Evolutionary conservation across 441 rosid genomes (phyloP), one percentile per base, ranked within the genome.

Genomic region (Aleurites moluccanus): DNA sequence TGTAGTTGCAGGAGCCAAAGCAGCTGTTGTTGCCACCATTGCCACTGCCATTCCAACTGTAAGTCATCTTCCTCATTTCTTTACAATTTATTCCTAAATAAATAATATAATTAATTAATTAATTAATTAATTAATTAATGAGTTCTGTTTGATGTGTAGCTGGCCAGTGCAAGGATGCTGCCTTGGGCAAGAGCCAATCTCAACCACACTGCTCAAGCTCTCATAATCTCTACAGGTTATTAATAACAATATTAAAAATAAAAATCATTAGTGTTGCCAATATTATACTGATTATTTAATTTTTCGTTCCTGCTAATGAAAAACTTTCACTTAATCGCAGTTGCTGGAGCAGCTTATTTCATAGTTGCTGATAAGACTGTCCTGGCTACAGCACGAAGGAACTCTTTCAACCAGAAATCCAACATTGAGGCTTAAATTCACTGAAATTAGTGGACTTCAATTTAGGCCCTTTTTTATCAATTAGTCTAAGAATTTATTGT

Each of bases 361-460:
- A 86, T 90, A 65, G 92, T 88, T 50, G 95, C 95, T 14, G 95
- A 90, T 90, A 90, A 88, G 90, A 90, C 95, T 66, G 88, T 88
- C 67, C 80, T 90, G 61, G 92, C 92, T n/a, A 86, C 89, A 0
- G 95, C 95, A 61, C 69, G 91, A 78, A 89, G 42, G 82, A 90
- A 90, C 78, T 90, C 95, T 73, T 86, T 90, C 88, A 85, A 83
- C 28, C 67, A 62, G 59, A 67, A 67, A 0, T 67, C 86, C 52
- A 78, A 72, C 77, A 68, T 35, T 23, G 60, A 80, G 62, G 80
- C 81, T 11, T 76, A 64, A 71, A 15, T 65, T 21, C 35, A 44
- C 9, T 8, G 8, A 25, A 40, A 15, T 1, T 38, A 38, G 6
- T 30, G 25, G n/a, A 33, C 56, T 71, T 71, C 35, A 42, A 23